These are phyloP conservation scores for Trifolium subterraneum DNA, from an alignment of 306 rosid species.

Conservation along the genomic window DNA sequence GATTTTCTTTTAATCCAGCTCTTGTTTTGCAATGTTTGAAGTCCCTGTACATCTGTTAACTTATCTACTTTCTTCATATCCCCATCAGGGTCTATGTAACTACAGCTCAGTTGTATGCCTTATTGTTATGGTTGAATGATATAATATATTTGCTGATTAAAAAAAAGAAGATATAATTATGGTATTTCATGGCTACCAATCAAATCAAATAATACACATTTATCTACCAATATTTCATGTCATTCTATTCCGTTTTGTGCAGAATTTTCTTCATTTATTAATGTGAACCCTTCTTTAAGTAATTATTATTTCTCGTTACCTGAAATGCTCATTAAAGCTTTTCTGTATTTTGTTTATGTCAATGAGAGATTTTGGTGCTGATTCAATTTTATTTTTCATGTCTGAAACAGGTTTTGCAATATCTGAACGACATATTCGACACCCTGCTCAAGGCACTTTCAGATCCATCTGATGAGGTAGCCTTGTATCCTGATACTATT, in stretches of 20 bases:
- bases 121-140: too few species aligned
- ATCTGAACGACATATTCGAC: constrained; percentile 75
- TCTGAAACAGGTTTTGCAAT: constrained; percentile 75
- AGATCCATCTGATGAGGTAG: constrained; percentile 89
- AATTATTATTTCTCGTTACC: constrained; percentile 17
- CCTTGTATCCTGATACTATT: constrained; percentile 36
- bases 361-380: not conserved
- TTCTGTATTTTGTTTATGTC: constrained; percentile 27
- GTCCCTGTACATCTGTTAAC: constrained; percentile 17
- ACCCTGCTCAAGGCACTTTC: constrained; percentile 87
- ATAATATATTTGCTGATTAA: too few species aligned
- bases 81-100: not conserved
- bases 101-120: not conserved
- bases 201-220: not conserved
- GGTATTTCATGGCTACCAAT: constrained; percentile 16
- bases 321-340: constrained; percentile 15
- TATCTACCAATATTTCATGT: not conserved
- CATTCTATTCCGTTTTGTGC: not conserved
- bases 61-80: constrained; percentile 19
- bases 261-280: not conserved
- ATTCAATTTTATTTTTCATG: constrained; percentile 29
- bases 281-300: not conserved
- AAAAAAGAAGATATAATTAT: too few species aligned
- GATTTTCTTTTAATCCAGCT: constrained; percentile 30
- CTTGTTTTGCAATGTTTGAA: constrained; percentile 35